Evolutionary conservation across 495 filamentous ascomycete genomes (phyloP), one percentile per base, ranked within the genome.

Genomic region (Terfezia boudieri): DNA sequence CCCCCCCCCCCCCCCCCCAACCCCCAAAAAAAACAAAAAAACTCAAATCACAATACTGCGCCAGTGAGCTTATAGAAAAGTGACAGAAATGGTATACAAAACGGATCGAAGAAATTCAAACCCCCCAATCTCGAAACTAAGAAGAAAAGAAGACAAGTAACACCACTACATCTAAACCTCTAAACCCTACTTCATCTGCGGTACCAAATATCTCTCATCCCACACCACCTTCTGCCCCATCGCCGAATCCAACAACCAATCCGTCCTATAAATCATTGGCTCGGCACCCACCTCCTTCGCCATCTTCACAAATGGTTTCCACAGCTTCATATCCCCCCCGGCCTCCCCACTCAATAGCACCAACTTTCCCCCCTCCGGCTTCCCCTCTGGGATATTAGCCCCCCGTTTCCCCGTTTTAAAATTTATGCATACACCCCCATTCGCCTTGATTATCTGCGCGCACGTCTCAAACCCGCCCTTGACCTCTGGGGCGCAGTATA

Each of bases 201-300:
- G 16, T 6, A 57, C 49, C 17, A 59, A 55, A 67, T 86, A 93
- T 54, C 70, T 71, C 35, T 78, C 73, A 43, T 78, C 70, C 66
- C 79, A 80, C 17, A 70, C 71, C 50, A 84, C 59, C 61, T 83
- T 70, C 69, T 99, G 90, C 54, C 75, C 78, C 83, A 96, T 86
- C 4, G 85, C 84, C 57, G 85, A 78, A 56, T 86, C 81, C 60
- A 96, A 68, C 59, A 96, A 64, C 92, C 92, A 99, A 61, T 96
- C 86, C 17, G 80, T 73, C 17, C 72, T 75, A 14, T 93, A 84
- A 51, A 99, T 80, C 32, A 79, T 72, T 9, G 84, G 80, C 38
- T 75, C 73, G 71, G 83, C 83, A 57, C 81, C 76, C 16, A 79
- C 76, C 38, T 76, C 78, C 52, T 69, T 66, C 8, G 84, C 86